Base-by-base conservation (phyloP, 179 eudicot genomes). In the Corrigiola litoralis region DNA sequence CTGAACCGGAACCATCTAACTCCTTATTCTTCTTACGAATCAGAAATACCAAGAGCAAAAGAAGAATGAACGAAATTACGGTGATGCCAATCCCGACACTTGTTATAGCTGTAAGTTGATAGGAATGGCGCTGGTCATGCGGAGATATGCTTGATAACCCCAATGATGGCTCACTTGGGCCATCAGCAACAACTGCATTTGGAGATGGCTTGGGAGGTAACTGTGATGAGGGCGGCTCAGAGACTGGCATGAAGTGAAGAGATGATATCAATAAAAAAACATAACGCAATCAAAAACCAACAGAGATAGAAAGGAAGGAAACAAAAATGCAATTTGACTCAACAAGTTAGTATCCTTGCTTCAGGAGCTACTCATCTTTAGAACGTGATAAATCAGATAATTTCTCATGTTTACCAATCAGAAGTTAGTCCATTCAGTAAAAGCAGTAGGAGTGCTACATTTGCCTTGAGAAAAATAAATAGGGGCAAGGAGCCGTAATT, bases 1-100 rank as follows among this genome's bases (percentile, higher is more conserved):
- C 85, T 8, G 82, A 54, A 66, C 75, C 85, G 23, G 82, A 54
- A 66, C 75, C 85, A 27, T 82, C 84, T 14, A 94, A 86, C 83
- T 94, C 90, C 73, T 67, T 71, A 61, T 69, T 79, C 79, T 94
- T 90, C 73, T 73, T 80, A 38, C 77, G 87, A 70, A 90, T 86
- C 69, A 94, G 80, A 63, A 88, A 68, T 56, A 77, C 70, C 67
- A 94, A 72, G 45, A 82, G 69, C 51, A 75, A 50, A 67, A 94
- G 75, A 77, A 86, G 80, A 60, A 73, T 48, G 50, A 81, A 64
- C 62, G 97, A 85, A 61, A 84, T 61, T 18, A 72, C 82, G 24
- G 92, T 83, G 72, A 94, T 79, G 38, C 81, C 89, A 67, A 90
- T 70, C 27, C 89, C 97, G 63, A 90, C 68, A 66, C 73, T 78